These are phyloP conservation scores for Dioscorea alata DNA, from an alignment of 106 monocot species.

Conservation along the genomic window DNA sequence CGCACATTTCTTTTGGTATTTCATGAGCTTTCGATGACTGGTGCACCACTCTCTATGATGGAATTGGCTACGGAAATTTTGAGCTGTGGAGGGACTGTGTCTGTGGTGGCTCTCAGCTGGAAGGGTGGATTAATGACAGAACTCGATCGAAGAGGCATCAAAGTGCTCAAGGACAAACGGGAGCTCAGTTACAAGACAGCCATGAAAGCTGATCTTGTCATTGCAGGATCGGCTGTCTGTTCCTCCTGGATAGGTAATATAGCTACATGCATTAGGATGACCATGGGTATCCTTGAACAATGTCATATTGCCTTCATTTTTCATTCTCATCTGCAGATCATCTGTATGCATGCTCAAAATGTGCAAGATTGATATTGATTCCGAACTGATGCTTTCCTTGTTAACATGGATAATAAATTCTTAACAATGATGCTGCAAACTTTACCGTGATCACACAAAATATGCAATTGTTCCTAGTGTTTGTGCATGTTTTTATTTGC, in stretches of 20 bases:
- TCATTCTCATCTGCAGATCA: too few species aligned
- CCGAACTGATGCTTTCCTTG: too few species aligned
- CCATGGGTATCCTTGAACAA: too few species aligned
- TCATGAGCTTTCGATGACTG: slow-evolving; percentile 96
- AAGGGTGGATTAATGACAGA: slow-evolving; percentile 81
- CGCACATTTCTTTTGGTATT: slow-evolving; percentile 70
- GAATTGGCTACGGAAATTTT: slow-evolving; percentile 81
- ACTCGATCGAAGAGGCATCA: slow-evolving; percentile 69
- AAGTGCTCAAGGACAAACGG: slow-evolving; percentile 58
- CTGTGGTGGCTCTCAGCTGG: slow-evolving; percentile 65
- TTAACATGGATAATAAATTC: too few species aligned
- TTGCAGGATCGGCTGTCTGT: slow-evolving; percentile 93
- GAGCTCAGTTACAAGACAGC: slow-evolving; percentile 70
- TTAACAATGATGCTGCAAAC: too few species aligned
- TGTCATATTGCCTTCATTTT: too few species aligned
- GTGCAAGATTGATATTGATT: too few species aligned
- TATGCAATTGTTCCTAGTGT: too few species aligned
- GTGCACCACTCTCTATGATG: slow-evolving; percentile 95
- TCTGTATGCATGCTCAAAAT: too few species aligned
- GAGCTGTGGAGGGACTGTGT: slow-evolving; percentile 77
- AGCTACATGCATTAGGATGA: slow-evolving; percentile 7
- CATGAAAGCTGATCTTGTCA: slow-evolving; percentile 65
- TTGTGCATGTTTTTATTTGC: too few species aligned
- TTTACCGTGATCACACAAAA: too few species aligned
- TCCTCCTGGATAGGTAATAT: slow-evolving; percentile 83